Conservation (phyloP, 2,329 filamentous ascomycete genomes). For the Talaromyces sp. region DNA sequence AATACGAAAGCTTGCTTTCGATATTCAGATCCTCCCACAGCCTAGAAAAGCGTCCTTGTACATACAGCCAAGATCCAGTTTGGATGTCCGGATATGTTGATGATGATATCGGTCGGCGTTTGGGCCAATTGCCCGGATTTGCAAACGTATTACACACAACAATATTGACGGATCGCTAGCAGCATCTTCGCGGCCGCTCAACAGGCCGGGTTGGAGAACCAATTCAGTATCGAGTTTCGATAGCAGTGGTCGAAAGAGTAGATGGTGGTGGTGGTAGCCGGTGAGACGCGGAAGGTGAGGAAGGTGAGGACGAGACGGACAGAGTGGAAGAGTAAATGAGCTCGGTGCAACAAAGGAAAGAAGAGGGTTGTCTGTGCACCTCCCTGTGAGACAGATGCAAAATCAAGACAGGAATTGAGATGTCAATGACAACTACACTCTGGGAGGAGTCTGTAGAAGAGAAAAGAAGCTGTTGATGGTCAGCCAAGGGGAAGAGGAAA, state of each 20-base stretch:
- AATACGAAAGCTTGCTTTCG: too few relatives aligned
- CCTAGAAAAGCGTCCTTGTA: not conserved
- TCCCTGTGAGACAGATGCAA: not conserved
- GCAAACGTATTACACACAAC: conserved; percentile 6
- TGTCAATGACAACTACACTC: not conserved
- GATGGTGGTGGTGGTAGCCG: not conserved
- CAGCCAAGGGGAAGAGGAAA: conserved; percentile 2
- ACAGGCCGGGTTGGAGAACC: not conserved
- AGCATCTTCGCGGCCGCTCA: conserved; percentile 9
- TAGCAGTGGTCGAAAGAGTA: not conserved
- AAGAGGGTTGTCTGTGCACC: not conserved
- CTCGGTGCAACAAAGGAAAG: not conserved
- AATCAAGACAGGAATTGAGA: not conserved
- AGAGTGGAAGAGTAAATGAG: not conserved
- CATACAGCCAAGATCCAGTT: not conserved
- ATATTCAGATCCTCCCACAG: too few relatives aligned
- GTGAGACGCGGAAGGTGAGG: not conserved
- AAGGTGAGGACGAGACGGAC: not conserved
- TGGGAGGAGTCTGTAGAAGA: not conserved
- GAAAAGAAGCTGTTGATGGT: not conserved
- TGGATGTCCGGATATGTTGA: not conserved
- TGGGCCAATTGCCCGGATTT: not conserved
- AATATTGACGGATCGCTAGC: not conserved
- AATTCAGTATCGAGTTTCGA: not conserved
- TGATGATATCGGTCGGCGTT: not conserved